Percentiles rank a stretch among this genome's conserved stretches.
Conservation (phyloP, 306 rosid genomes). For the Cicer pinnatifidum region DNA sequence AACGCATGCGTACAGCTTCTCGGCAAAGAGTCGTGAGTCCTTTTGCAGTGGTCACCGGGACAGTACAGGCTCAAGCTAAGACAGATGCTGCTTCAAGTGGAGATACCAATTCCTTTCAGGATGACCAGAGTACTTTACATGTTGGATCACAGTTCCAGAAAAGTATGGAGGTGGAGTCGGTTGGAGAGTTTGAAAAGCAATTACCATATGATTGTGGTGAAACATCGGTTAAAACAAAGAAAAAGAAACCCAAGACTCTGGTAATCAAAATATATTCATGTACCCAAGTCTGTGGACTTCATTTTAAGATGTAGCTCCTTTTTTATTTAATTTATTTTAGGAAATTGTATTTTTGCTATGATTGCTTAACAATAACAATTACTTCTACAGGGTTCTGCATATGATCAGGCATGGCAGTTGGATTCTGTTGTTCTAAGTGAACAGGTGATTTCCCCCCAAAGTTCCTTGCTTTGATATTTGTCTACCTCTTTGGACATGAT, state of each 20-base stretch:
- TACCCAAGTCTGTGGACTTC: constrained; percentile 17
- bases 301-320: constrained; percentile 13
- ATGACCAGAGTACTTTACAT: constrained; percentile 86
- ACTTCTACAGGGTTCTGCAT: constrained; percentile 70
- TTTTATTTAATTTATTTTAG: constrained; percentile 29
- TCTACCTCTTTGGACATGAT: constrained; percentile 18
- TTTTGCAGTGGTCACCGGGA: constrained; percentile 62
- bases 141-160: constrained; percentile 81
- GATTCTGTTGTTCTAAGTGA: constrained; percentile 72
- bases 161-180: constrained; percentile 92
- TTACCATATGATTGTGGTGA: constrained; percentile 82
- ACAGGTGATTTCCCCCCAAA: constrained; percentile 56
- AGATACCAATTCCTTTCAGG: constrained; percentile 95
- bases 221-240: constrained; percentile 86
- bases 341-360: constrained; percentile 38
- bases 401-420: constrained; percentile 88
- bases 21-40: constrained; percentile 93
- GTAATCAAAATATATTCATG: constrained; percentile 57
- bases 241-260: constrained; percentile 89
- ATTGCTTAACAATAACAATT: constrained; percentile 47
- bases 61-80: constrained; percentile 68
- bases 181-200: constrained; percentile 78
- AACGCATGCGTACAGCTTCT: constrained; percentile 87
- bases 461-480: constrained; percentile 14
- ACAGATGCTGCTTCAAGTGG: constrained; percentile 99